Conservation (phyloP, 75 land plant species). For the Pinus tabuliformis region DNA sequence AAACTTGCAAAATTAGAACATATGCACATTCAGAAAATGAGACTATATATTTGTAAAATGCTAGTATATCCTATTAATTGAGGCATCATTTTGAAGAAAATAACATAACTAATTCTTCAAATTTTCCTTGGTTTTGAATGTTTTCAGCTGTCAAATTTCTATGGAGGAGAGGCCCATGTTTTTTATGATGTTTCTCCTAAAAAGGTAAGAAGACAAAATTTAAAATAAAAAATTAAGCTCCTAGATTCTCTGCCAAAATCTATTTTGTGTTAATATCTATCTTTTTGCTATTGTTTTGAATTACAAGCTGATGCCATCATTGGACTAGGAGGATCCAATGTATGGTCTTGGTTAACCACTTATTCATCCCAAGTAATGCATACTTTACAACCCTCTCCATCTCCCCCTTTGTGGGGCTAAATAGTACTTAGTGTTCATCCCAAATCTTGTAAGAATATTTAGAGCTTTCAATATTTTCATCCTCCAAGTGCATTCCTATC, state of each 20-base stretch:
- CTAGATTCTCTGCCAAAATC: neutral
- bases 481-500: no score
- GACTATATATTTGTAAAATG: neutral
- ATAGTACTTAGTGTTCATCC: neutral
- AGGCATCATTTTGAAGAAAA: no score
- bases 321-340: constrained; percentile 39
- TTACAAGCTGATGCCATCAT: constrained; percentile 28
- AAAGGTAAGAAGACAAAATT: constrained; percentile 23
- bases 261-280: neutral
- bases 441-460: neutral
- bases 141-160: constrained; percentile 47
- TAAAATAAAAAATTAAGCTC: no score
- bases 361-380: constrained; percentile 12
- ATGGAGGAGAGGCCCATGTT: constrained; percentile 57
- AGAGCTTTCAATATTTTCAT: no score
- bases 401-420: constrained; percentile 7
- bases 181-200: constrained; percentile 54
- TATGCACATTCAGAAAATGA: neutral
- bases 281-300: no score
- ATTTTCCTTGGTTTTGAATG: neutral
- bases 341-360: constrained; percentile 46
- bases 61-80: neutral
- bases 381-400: no score
- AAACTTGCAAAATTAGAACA: neutral
- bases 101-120: no score